phyloP scores from a whole-genome alignment of 352 stramenopile genomes.

The Thraustochytrium striatum region DNA sequence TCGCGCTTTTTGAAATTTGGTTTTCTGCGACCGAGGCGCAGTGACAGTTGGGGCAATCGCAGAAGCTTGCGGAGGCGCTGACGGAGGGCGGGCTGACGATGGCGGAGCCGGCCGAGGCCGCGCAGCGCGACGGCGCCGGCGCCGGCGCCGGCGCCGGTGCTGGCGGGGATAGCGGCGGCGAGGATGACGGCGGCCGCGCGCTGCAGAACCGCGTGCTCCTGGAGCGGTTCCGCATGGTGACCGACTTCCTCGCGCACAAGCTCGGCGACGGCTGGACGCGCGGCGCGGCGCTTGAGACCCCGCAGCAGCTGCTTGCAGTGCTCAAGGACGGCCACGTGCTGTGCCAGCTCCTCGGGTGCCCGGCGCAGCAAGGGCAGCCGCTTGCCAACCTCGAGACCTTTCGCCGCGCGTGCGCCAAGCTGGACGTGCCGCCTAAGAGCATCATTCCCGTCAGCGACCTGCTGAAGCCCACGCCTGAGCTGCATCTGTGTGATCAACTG shows the following conservation, averaged over 20 bases:
- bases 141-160: too few species aligned
- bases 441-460: slow-evolving; percentile 1
- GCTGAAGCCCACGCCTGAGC: slow-evolving; percentile 23
- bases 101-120: too few species aligned
- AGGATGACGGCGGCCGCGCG: slow-evolving; percentile 12
- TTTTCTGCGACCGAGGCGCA: too few species aligned
- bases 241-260: slow-evolving; percentile 25
- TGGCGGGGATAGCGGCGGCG: too few species aligned
- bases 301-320: background rate
- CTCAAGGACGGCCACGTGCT: slow-evolving; percentile 14
- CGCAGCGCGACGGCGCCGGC: too few species aligned
- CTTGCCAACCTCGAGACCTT: slow-evolving; percentile 5
- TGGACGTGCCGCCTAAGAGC: background rate
- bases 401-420: background rate
- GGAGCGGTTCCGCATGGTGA: slow-evolving; percentile 31
- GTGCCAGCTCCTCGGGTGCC: background rate
- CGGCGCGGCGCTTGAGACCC: background rate
- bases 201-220: slow-evolving; percentile 41
- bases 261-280: slow-evolving; percentile 21
- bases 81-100: too few species aligned
- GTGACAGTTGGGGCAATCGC: too few species aligned
- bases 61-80: too few species aligned
- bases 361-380: background rate
- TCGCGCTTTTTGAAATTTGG: too few species aligned
- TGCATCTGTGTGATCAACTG: slow-evolving; percentile 42